Base-by-base conservation (phyloP, 805 yeast genomes). In the Yarrowia osloensis region DNA sequence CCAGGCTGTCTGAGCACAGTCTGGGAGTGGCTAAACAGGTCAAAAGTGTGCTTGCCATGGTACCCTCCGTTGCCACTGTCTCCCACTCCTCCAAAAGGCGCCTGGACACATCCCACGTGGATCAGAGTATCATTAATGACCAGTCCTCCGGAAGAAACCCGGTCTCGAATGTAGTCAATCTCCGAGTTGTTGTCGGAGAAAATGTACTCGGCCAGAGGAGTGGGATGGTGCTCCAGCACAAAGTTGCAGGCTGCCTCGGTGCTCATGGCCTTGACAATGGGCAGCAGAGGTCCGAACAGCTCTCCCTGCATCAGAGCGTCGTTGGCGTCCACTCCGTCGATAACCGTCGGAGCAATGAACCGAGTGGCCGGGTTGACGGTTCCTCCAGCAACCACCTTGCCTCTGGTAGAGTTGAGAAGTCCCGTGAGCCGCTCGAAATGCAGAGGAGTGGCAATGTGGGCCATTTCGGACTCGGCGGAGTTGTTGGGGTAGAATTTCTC, bases 41-140 rank as follows among this genome's bases (percentile, higher is more conserved):
- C 84, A 68, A 86, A 81, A 6, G 91, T 87, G 74, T 79, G 81
- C 68, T 76, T 77, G 2, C 97, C 97, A 74, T 92, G 97, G 77
- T 91, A 92, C 33, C 82, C 78, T 12, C 97, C 97, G 67, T 80
- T 79, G 0, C 98, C 98, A 0, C 96, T 89, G 17, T 74, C 75
- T 17, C 97, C 97, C 67, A 91, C 79, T 24, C 98, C 98, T 37
- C 98, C 98, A 77, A 93, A 93, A 22, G 97, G 97, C 3, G 90
- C 85, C 63, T 81, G 81, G 7, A 81, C 68, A 66, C 89, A 81
- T 1, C 85, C 92, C 52, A 85, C 90, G 69, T 91, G 96, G 72
- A 89, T 68, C 62, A 91, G 65, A 0, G 86, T 81, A 70, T 92
- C 97, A 74, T 91, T 91, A 68, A 90, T 79, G 52, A 85, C 76